Evolutionary conservation across 208 protist genomes (phyloP), one percentile per base, ranked within the genome.

Genomic region (Vickermania ingenoplastis): DNA sequence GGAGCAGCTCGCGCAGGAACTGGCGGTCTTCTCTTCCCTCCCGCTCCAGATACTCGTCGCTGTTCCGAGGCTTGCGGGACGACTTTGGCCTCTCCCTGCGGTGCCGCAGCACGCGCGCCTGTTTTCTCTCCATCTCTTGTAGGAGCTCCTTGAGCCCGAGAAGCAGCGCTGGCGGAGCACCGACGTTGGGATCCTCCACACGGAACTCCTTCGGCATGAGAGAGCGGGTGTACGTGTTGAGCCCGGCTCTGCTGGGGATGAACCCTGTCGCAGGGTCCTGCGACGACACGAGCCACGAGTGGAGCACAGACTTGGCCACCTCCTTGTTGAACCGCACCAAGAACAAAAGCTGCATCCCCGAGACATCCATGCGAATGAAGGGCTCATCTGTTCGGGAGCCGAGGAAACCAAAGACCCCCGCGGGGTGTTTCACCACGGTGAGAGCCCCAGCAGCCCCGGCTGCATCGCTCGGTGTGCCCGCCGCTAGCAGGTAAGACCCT

Each of bases 301-400:
- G 75, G 4, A 93, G 57, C 24, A 80, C 56, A 54, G 90, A 78
- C 71, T 90, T 93, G 53, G 63, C 73, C 56, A 89, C 59, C 68
- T 93, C 80, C 59, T 83, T 86, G 62, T 93, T 90, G 80, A 81
- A 93, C 7, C 78, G 67, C 45, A 72, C 59, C 21, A 90, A 58
- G 53, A 87, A 86, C 25, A 88, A 65, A 14, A 85, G 81, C 56
- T 79, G 78, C 59, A 90, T 58, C 23, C 86, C 86, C 4, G 75
- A 83, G 29, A 87, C 65, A 52, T 65, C 61, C n/a, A 61, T 29
- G 66, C 82, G 77, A 17, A 77, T 79, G 51, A 84, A 77, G 1
- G 86, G 51, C 63, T 83, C 79, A 48, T 82, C 86, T 1, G 79
- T 83, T 50, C 85, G 81, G 23, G 85, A 89, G 57, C 74, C 72